These are phyloP conservation scores for Fusarium sp. DNA, from an alignment of 2,329 filamentous ascomycete species.

Conservation along the genomic window DNA sequence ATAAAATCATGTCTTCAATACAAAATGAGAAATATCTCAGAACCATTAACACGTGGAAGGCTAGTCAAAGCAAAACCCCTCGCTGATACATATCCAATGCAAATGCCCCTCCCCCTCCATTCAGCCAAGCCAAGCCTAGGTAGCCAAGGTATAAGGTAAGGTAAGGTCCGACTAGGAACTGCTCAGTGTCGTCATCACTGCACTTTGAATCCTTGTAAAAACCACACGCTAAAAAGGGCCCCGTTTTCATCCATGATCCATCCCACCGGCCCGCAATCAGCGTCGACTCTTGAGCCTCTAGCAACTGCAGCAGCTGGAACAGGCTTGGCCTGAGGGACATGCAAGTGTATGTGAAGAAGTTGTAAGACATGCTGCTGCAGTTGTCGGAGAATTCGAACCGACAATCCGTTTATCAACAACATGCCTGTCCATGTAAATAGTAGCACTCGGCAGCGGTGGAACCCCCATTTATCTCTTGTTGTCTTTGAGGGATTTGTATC, in stretches of 20 bases:
- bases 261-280: constrained; percentile 40
- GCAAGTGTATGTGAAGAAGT: constrained; percentile 6
- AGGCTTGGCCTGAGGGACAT: neutral
- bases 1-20: neutral
- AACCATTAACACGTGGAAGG: constrained; percentile 31
- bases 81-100: constrained; percentile 17
- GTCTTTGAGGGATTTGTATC: constrained; percentile 41
- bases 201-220: constrained; percentile 22
- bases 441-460: constrained; percentile 18
- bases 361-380: neutral
- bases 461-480: constrained; percentile 8
- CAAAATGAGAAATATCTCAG: neutral
- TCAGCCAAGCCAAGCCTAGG: constrained; percentile 3
- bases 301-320: constrained; percentile 1
- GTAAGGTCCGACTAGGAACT: constrained; percentile 32
- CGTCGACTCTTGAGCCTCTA: constrained; percentile 34
- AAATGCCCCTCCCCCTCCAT: constrained; percentile 45
- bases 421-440: constrained; percentile 14
- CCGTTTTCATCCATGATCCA: constrained; percentile 32
- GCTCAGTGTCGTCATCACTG: constrained; percentile 47
- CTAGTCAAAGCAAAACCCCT: constrained; percentile 41
- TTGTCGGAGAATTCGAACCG: constrained; percentile 33
- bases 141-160: constrained; percentile 1
- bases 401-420: constrained; percentile 23
- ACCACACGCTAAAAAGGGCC: constrained; percentile 24